Base-by-base conservation (phyloP, 1,139 yeast genomes). In the Ogataea hybrid region DNA sequence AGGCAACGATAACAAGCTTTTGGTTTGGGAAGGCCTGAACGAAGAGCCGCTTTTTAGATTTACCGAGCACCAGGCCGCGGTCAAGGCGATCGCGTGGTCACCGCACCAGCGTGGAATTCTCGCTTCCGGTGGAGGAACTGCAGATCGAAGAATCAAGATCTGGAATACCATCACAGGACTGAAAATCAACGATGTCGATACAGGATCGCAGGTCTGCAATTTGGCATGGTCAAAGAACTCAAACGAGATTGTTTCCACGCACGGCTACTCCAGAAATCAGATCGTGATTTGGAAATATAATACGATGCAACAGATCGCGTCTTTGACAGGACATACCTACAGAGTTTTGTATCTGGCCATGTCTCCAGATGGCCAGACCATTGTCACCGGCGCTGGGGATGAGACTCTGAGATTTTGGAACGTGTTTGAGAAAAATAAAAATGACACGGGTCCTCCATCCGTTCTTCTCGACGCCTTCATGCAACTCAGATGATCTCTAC, bases 341-440 rank as follows among this genome's bases (percentile, higher is more conserved):
- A 73, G 99, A 48, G 98, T 92, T 7, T 68, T 94, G 38, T 94
- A 92, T 61, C 71, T 92, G 51, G 80, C 96, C 3, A 73, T 92
- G 68, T 84, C 95, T n/a, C 96, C 97, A 0, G 97, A 92, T 64
- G 98, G 98, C 1, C 90, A 87, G 50, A 88, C 97, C 0, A 84
- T 92, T n/a, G 98, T 92, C 3, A 90, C 98, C 0, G 99, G 98
- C 1, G 97, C 98, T 1, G 98, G 98, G 2, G 99, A 92, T 65
- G 98, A 94, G 63, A 92, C 98, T 0, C 68, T 92, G 46, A 66
- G 97, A 53, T 87, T 89, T 57, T 90, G 97, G 97, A 87, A 86
- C 54, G 84, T 88, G 2, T 89, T 87, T 65, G 95, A 86, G 48
- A 87, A 84, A 62, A 79, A 75, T 47, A 81, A 77, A 57, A 66